A percentile compares a stretch with the other conserved stretches of the same genome.
Conservation (phyloP, 108 stramenopile species). For the Phaeodactylum tricornutum region DNA sequence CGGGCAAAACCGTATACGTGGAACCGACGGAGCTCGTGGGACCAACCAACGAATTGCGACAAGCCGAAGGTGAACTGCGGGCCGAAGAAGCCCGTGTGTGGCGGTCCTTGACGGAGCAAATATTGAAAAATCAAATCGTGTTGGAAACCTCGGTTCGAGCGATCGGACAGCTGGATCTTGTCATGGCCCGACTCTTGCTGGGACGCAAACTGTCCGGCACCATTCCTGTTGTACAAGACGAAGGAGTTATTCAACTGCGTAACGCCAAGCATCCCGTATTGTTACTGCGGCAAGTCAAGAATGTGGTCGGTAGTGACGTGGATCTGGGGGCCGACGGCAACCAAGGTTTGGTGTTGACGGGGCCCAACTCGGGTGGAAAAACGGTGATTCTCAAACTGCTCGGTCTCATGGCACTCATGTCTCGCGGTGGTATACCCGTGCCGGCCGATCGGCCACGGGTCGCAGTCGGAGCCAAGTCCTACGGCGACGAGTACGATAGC, state of each 20-base stretch:
- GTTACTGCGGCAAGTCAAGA: slow-evolving; percentile 50
- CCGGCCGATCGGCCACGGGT: slow-evolving; percentile 33
- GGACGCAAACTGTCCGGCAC: slow-evolving; percentile 54
- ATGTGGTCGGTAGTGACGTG: slow-evolving; percentile 81
- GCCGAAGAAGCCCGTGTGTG: slow-evolving; percentile 74
- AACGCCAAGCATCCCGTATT: slow-evolving; percentile 88
- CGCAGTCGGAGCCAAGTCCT: no score
- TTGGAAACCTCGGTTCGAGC: slow-evolving; percentile 37
- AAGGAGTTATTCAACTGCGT: slow-evolving; percentile 62
- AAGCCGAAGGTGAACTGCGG: slow-evolving; percentile 53
- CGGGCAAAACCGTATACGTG: slow-evolving; percentile 88
- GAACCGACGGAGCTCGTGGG: slow-evolving; percentile 84
- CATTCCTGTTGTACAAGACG: slow-evolving; percentile 70
- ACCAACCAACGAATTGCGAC: slow-evolving; percentile 82
- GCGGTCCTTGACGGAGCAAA: slow-evolving; percentile 47
- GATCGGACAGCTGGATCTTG: slow-evolving; percentile 71
- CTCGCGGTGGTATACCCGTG: slow-evolving; percentile 80
- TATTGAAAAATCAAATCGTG: slow-evolving; percentile 31
- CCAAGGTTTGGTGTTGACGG: slow-evolving; percentile 81
- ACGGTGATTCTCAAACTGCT: slow-evolving; percentile 87
- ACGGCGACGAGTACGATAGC: slow-evolving; percentile 3
- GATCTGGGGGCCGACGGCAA: slow-evolving; percentile 63
- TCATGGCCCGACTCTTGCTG: slow-evolving; percentile 55
- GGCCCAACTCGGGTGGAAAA: slow-evolving; percentile 91
- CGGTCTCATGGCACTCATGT: slow-evolving; percentile 84